These are phyloP conservation scores for Calonectria pteridis DNA, from an alignment of 2,329 filamentous ascomycete genomes.

Conservation along the genomic window DNA sequence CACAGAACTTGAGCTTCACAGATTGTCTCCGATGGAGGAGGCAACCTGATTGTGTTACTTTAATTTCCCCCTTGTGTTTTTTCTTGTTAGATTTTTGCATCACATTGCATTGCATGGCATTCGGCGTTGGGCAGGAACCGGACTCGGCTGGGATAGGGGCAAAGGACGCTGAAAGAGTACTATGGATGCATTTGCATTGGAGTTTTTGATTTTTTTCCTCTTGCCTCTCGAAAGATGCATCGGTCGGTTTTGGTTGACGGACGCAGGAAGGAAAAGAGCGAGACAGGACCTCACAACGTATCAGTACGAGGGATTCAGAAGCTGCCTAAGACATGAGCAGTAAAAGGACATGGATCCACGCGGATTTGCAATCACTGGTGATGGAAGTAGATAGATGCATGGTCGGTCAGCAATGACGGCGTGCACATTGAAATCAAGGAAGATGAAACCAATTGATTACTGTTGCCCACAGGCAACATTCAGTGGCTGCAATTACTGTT, in stretches of 20 bases:
- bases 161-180: constrained; percentile 13
- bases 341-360: background rate
- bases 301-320: constrained; percentile 3
- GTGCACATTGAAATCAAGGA: constrained; percentile 27
- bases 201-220: constrained; percentile 17
- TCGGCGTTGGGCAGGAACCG: constrained; percentile 45
- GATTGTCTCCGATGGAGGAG: background rate
- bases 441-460: constrained; percentile 26
- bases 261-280: constrained; percentile 3
- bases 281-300: constrained; percentile 9
- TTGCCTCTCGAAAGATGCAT: constrained; percentile 5
- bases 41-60: constrained; percentile 28
- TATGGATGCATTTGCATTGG: constrained; percentile 26
- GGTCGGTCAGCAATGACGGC: constrained; percentile 40
- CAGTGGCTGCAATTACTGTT: constrained; percentile 9
- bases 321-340: constrained; percentile 8
- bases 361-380: constrained; percentile 5
- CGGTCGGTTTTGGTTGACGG: constrained; percentile 7
- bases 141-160: constrained; percentile 13
- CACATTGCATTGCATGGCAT: constrained; percentile 47
- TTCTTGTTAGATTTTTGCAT: constrained; percentile 39
- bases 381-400: constrained; percentile 39
- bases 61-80: constrained; percentile 30
- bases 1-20: constrained; percentile 12
- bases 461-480: constrained; percentile 16